Conservation (phyloP, 768 basidiomycete species). For the Mycena filopes region DNA sequence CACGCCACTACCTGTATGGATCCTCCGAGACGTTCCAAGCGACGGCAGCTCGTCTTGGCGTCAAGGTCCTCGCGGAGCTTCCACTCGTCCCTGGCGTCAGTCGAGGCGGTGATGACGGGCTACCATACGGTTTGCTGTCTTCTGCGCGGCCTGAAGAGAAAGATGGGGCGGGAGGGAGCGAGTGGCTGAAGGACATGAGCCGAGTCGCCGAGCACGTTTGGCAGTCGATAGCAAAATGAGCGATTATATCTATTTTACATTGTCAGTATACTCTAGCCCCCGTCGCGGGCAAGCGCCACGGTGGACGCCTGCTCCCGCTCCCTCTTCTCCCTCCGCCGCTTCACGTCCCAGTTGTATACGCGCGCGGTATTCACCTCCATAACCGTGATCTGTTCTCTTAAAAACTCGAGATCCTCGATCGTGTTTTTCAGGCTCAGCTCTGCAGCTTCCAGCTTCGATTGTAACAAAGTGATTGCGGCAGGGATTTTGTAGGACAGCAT, state of each 20-base stretch:
- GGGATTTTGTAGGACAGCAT: constrained; percentile 95
- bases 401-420: constrained; percentile 89
- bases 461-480: constrained; percentile 78
- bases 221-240: constrained; percentile 12
- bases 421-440: constrained; percentile 72
- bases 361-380: constrained; percentile 97
- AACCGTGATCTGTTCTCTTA: constrained; percentile 94
- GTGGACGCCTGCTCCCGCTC: constrained; percentile 47
- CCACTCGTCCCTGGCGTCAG: constrained; percentile 85
- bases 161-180: constrained; percentile 37
- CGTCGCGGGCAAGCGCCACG: neutral
- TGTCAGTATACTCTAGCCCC: constrained; percentile 11
- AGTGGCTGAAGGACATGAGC: constrained; percentile 40
- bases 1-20: constrained; percentile 76
- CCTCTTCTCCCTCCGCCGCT: constrained; percentile 73
- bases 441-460: constrained; percentile 79
- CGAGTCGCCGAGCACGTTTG: constrained; percentile 36
- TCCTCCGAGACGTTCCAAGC: constrained; percentile 69
- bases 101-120: constrained; percentile 73
- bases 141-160: constrained; percentile 15
- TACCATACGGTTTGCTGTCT: constrained; percentile 55
- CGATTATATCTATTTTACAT: neutral
- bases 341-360: constrained; percentile 97
- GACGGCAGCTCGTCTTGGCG: constrained; percentile 65
- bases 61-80: constrained; percentile 81